A percentile compares a stretch with the other conserved stretches of the same genome.
phyloP scores from a whole-genome alignment of 768 basidiomycete genomes.

The Mycena albidolilacea region DNA sequence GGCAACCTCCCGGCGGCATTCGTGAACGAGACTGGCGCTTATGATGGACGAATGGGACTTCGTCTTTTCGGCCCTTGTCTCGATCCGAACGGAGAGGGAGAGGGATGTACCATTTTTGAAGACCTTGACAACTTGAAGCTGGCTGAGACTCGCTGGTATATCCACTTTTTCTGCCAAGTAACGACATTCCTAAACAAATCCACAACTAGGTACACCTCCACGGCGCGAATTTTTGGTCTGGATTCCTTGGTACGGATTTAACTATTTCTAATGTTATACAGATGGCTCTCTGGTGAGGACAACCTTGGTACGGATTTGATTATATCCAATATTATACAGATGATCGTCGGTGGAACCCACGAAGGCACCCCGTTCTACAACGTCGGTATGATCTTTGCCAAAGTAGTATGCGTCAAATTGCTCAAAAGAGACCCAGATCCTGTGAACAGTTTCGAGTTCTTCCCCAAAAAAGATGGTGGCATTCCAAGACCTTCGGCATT shows the following conservation, averaged over 20 bases:
- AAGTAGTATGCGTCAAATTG: background rate
- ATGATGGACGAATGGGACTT: too few species aligned
- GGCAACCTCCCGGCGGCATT: constrained; percentile 61
- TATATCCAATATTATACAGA: constrained; percentile 1
- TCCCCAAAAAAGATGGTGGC: constrained; percentile 59
- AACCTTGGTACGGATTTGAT: background rate
- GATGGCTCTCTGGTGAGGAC: constrained; percentile 44
- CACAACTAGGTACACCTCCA: constrained; percentile 56
- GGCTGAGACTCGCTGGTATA: constrained; percentile 68
- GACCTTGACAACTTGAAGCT: constrained; percentile 63
- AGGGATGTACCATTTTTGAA: constrained; percentile 48
- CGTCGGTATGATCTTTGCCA: constrained; percentile 1
- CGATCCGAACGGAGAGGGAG: too few species aligned
- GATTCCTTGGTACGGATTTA: background rate
- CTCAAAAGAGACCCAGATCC: constrained; percentile 42
- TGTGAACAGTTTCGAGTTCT: constrained; percentile 64
- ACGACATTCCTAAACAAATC: background rate
- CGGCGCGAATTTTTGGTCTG: constrained; percentile 59
- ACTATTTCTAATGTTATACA: background rate
- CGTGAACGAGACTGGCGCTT: constrained; percentile 39
- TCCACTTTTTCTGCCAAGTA: background rate
- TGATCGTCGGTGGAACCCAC: constrained; percentile 52
- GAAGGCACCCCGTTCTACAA: constrained; percentile 40
- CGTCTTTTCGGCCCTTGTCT: too few species aligned
- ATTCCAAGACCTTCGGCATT: constrained; percentile 63